A percentile compares a stretch with the other conserved stretches of the same genome.
phyloP scores from a whole-genome alignment of 805 yeast species.

The Saccharomycopsis synnaedendra region DNA sequence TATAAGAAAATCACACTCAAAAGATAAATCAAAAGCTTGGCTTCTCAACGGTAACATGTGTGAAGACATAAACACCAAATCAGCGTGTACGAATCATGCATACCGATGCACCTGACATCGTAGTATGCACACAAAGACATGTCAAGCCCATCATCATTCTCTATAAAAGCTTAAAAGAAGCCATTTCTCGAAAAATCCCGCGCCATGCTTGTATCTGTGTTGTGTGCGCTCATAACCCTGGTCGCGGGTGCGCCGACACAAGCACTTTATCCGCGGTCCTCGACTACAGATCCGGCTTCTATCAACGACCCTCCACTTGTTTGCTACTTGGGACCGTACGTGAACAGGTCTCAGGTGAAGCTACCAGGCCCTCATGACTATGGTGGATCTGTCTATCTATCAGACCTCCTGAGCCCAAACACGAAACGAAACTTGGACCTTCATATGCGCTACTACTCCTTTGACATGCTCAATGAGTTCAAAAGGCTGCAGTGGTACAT shows the following conservation, averaged over 20 bases:
- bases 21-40: too few species aligned
- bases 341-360: background rate
- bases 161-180: too few species aligned
- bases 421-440: background rate
- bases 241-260: background rate
- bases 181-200: too few species aligned
- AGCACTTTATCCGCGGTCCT: background rate
- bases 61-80: too few species aligned
- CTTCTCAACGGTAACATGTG: too few species aligned
- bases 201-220: too few species aligned
- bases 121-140: too few species aligned
- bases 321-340: background rate
- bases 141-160: too few species aligned
- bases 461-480: background rate
- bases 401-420: background rate
- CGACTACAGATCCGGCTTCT: constrained; percentile 2
- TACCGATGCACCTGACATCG: too few species aligned
- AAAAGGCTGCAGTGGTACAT: constrained; percentile 1
- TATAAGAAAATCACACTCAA: too few species aligned
- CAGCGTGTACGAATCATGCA: too few species aligned
- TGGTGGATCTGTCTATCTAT: background rate
- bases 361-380: background rate
- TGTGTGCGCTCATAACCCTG: too few species aligned
- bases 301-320: background rate
- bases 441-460: constrained; percentile 1